Evolutionary conservation across 2,329 filamentous ascomycete genomes (phyloP), one percentile per base, ranked within the genome.

Genomic region (Trichophyton verrucosum): DNA sequence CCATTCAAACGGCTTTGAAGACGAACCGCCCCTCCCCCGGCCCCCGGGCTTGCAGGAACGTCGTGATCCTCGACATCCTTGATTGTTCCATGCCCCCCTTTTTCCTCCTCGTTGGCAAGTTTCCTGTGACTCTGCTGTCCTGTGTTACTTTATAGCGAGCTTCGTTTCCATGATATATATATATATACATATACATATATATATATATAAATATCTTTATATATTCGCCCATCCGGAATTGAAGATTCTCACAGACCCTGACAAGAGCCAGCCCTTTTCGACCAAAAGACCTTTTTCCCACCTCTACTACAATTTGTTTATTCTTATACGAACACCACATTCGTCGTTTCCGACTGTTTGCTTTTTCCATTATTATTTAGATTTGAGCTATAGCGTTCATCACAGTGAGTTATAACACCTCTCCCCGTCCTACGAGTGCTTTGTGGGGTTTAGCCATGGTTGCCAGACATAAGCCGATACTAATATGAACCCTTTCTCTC

Each of bases 1-100:
- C 69, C 62, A 59, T 70, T 71, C 69, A 67, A 70, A 70, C 70
- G 69, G 68, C 68, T 70, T 66, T 68, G 71, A 69, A 70, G 72
- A 69, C 57, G 42, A 59, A 59, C 49, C 27, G 49, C 57, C 57
- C 57, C 55, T 57, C 55, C 55, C 71, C 71, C 68, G 68, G 65
- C 59, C 20, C 33, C 57, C 51, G 60, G 55, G 33, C 42, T 61
- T 61, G 62, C 58, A 63, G 62, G 59, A 46, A 60, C 53, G 46
- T 30, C 51, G 55, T 60, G 58, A 58, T 61, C 55, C 55, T 42
- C 38, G 55, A 38, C 55, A 57, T 40, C 55, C 55, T 57, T 38
- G 33, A 22, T 57, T 57, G 33, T 22, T 57, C 27, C 49, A 30
- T 53, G 49, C 49, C 49, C 49, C 49, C 49, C 49, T 53, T 53